These are phyloP conservation scores for Vigna radiata DNA, from an alignment of 306 rosid genomes.

Conservation along the genomic window DNA sequence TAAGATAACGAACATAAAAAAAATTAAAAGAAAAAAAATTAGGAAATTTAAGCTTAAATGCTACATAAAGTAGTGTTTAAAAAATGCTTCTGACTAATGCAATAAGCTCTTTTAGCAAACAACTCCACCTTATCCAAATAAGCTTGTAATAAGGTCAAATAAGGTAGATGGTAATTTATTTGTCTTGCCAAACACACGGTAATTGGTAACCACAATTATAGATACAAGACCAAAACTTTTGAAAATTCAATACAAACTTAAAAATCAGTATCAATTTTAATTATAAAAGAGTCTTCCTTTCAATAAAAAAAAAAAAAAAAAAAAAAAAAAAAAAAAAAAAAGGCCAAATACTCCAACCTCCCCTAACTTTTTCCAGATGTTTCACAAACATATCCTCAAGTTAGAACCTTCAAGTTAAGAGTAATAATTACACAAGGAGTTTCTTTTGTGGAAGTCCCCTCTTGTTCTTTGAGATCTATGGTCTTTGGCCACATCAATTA, in stretches of 20 bases:
- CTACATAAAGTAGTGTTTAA: not conserved
- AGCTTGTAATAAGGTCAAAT: not conserved
- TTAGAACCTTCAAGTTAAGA: not conserved
- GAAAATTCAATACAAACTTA: conserved; percentile 18
- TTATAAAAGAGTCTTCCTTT: not conserved
- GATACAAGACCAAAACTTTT: not conserved
- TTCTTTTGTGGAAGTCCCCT: too few species aligned
- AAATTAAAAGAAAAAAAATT: not conserved
- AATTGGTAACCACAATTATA: conserved; percentile 5
- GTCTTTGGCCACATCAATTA: too few species aligned
- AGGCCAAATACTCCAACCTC: conserved; percentile 15
- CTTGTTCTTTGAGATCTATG: too few species aligned
- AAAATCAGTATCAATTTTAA: conserved; percentile 19
- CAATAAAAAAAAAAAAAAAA: conserved; percentile 14
- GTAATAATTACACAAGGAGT: too few species aligned
- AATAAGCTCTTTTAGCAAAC: not conserved
- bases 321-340: too few species aligned
- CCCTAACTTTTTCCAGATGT: conserved; percentile 9
- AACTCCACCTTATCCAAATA: not conserved
- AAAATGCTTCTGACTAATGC: not conserved
- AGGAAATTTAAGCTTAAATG: not conserved
- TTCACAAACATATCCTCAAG: not conserved
- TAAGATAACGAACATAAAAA: not conserved
- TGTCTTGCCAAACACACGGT: not conserved
- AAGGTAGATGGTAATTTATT: not conserved